Evolutionary conservation across 495 filamentous ascomycete genomes (phyloP), one percentile per base, ranked within the genome.

Genomic region (Hypoxylon lienhwacheense): DNA sequence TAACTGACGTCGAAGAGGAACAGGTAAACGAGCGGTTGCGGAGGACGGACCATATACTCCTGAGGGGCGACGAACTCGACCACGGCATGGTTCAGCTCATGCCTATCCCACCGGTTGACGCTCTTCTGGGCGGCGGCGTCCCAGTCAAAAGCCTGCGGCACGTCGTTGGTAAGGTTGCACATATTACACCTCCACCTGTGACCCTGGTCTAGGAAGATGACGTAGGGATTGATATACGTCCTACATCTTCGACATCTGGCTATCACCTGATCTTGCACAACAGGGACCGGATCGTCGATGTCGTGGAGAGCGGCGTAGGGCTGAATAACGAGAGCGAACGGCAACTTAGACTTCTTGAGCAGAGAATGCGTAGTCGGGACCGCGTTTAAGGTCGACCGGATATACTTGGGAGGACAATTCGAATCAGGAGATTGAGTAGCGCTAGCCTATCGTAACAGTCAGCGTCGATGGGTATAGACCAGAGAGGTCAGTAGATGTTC

Each of bases 111-210:
- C 60, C 93, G 74, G 67, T 98, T 95, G 16, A 93, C 82, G 19
- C 83, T 85, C 78, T 92, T 91, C 69, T 97, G 91, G 40, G 88
- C 73, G 10, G 89, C 84, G 28, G 88, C 83, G 72, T 98, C 95
- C 93, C 93, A 98, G 70, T 98, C 93, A 56, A 97, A 98, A 4
- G 91, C 91, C 73, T 97, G 95, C 6, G 93, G 93, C 11, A 98
- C 95, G 64, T 98, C 93, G 66, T 97, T 98, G 46, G 91, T 97
- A 48, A 98, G 77, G 70, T 96, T 97, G 67, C 93, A 98, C 92
- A 98, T 97, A 72, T 98, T 98, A 73, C 93, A 98, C 48, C 92
- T 85, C 93, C 93, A 97, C 65, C 93, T 82, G 74, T 98, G 93
- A 14, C 92, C 92, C 69, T 97, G 90, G 53, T 98, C 93, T 32